Evolutionary conservation across 345 rosid genomes (phyloP).

Genomic region (Hibiscus tridactylites): DNA sequence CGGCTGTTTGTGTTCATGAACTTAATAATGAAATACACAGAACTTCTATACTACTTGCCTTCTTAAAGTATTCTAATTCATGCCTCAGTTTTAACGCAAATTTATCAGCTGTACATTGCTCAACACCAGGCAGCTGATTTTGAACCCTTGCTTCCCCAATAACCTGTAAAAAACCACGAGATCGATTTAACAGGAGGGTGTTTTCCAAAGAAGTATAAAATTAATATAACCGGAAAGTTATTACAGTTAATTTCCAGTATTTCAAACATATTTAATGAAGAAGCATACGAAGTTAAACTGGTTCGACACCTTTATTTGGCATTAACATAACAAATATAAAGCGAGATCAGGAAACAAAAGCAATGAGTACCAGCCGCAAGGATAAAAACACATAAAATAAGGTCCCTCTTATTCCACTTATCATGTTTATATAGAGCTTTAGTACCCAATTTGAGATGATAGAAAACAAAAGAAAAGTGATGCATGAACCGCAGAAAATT

Average conservation of each 20-base stretch:
- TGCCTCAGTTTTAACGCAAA: slow-evolving; percentile 17
- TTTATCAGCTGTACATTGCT: slow-evolving; percentile 16
- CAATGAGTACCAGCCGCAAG: not conserved
- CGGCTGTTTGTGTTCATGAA: not conserved
- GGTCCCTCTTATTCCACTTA: not conserved
- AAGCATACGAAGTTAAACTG: not conserved
- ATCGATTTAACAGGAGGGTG: not conserved
- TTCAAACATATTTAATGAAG: not conserved
- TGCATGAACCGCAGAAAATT: not conserved
- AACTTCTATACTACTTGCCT: slow-evolving; percentile 19
- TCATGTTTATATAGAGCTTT: not conserved
- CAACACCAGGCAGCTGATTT: slow-evolving; percentile 6
- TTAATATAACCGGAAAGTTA: not conserved
- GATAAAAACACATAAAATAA: not conserved
- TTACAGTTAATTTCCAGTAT: not conserved
- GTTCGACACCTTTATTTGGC: not conserved
- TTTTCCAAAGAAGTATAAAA: not conserved
- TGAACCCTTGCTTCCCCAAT: slow-evolving; percentile 20
- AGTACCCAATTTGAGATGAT: not conserved
- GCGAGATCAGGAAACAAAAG: not conserved
- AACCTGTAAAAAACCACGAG: slow-evolving; percentile 26
- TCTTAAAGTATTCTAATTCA: slow-evolving; percentile 36
- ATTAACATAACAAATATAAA: not conserved
- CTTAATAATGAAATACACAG: not conserved
- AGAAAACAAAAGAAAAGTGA: not conserved